Percentiles rank a stretch among this genome's conserved stretches.
These are phyloP conservation scores for Suillus subalutaceus DNA, from an alignment of 768 basidiomycete genomes.

Conservation along the genomic window DNA sequence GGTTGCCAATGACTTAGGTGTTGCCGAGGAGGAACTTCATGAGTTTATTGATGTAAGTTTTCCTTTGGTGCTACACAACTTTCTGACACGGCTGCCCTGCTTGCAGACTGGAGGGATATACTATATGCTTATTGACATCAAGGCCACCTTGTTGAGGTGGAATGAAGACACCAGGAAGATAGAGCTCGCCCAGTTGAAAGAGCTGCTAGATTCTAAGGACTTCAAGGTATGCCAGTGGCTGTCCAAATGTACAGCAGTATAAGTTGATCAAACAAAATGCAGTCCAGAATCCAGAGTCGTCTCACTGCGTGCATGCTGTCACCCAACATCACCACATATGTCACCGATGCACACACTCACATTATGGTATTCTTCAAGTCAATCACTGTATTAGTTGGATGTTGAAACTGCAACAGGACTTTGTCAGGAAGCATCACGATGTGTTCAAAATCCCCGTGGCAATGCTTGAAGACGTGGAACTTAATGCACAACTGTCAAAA, in stretches of 20 bases:
- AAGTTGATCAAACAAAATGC: not conserved
- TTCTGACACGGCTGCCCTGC: too few species aligned
- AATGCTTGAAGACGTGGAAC: conserved; percentile 3
- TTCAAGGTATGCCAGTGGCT: not conserved
- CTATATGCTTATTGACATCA: not conserved
- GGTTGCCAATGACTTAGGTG: not conserved
- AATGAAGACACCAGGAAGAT: too few species aligned
- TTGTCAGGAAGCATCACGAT: conserved; percentile 3
- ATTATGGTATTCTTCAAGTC: conserved; percentile 1
- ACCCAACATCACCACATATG: not conserved
- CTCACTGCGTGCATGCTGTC: conserved; percentile 12
- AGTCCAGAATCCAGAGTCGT: conserved; percentile 1
- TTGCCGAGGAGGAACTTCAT: not conserved
- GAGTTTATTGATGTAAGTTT: not conserved
- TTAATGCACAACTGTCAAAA: not conserved
- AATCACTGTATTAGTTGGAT: not conserved
- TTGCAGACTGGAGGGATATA: not conserved
- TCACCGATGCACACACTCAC: conserved; percentile 4
- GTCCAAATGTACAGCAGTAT: too few species aligned
- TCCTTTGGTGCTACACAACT: too few species aligned
- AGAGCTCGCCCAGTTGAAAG: not conserved
- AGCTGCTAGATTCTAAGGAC: not conserved
- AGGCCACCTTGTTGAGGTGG: too few species aligned
- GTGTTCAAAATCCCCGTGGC: conserved; percentile 11
- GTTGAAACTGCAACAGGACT: conserved; percentile 3